A percentile compares a stretch with the other conserved stretches of the same genome.
Conservation (phyloP, 1,139 yeast species). For the Taiozyma sp. region DNA sequence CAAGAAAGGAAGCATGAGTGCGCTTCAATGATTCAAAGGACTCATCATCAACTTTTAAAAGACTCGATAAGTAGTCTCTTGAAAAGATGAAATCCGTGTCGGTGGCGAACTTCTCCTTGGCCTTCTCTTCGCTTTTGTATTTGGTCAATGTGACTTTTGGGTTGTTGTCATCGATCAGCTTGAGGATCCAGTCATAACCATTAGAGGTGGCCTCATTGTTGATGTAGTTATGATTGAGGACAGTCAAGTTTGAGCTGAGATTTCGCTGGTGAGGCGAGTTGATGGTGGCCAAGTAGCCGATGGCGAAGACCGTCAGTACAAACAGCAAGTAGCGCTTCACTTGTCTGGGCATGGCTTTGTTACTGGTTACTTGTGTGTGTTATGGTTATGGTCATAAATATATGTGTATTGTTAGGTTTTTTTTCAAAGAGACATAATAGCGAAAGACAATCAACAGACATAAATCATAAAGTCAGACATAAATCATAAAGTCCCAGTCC, state of each 20-base stretch:
- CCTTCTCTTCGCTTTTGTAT: constrained; percentile 25
- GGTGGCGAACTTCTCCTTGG: constrained; percentile 28
- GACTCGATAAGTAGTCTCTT: constrained; percentile 23
- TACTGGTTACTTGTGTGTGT: too few relatives aligned
- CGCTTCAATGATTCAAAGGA: constrained; percentile 21
- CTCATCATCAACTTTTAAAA: constrained; percentile 23
- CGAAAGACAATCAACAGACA: too few relatives aligned
- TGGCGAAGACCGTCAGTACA: background rate
- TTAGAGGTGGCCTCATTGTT: background rate
- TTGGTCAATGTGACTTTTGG: constrained; percentile 24
- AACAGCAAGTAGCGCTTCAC: background rate
- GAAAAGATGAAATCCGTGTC: constrained; percentile 29
- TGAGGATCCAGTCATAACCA: constrained; percentile 24
- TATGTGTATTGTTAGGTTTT: too few relatives aligned
- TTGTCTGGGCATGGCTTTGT: background rate
- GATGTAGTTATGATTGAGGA: background rate
- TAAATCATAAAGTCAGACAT: background rate
- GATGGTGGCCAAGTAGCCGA: background rate
- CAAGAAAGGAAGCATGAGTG: constrained; percentile 23
- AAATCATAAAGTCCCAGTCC: too few relatives aligned
- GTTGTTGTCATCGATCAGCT: constrained; percentile 21
- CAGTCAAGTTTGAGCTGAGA: background rate
- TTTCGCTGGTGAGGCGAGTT: background rate
- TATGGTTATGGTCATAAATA: too few relatives aligned
- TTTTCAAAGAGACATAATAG: too few relatives aligned